Base-by-base conservation (phyloP, 305 asterid species). In the Fraxinus velutina region DNA sequence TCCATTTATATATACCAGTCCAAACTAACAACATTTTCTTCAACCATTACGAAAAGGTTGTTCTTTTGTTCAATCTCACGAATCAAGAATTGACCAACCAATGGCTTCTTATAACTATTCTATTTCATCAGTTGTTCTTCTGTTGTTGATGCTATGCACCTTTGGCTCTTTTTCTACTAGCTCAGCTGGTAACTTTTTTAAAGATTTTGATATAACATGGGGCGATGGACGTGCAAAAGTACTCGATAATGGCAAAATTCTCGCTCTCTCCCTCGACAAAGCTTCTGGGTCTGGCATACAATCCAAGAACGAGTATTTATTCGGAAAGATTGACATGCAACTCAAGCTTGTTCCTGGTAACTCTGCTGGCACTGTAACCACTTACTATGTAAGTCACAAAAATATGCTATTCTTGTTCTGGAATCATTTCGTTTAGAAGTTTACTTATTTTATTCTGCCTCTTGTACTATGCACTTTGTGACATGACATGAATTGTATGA, bases 321-420 rank as follows among this genome's bases (percentile, higher is more conserved):
- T 90, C 52, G 94, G 95, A 1, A 86, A 78, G 30, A 85, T 91
- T 50, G 91, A 88, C 44, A 91, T 91, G 95, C 92, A 89, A 73
- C 84, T 92, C 85, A 92, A 91, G 80, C 88, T 92, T 5, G 92
- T 91, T 2, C 95, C 88, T 6, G 91, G 92, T 0, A 92, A 92
- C 32, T 90, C 95, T 30, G 93, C 97, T 71, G 95, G 95, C 76
- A 91, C 97, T 22, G 97, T 91, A 80, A 89, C 94, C 34, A 89
- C 95, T 6, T 90, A 84, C 75, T 92, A 90, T 80, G 93, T 92
- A 85, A 32, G 79, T 10, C 34, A 27, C 36, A 27, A 66, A 27
- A 66, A 27, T 2, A 10, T 4, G 17, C 1, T 64, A 64, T 64
- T 24, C 9, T 52, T 6, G 64, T 52, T 5, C 0, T 17, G 9